Conservation (phyloP, 305 asterid species). For the Fraxinus platypoda region DNA sequence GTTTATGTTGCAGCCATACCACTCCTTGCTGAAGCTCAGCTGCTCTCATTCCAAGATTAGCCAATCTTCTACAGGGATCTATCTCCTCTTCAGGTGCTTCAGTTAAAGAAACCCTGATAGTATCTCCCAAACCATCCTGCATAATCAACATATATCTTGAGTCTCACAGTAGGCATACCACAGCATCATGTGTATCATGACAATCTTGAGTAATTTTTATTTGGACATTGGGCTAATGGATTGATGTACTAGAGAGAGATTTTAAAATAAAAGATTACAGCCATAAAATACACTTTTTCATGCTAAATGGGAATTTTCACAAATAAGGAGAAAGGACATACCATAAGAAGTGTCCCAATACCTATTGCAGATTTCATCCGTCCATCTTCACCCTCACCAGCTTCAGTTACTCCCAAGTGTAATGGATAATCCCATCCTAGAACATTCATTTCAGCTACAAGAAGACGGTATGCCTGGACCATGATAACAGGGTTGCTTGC, state of each 20-base stretch:
- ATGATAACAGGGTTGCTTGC: conserved; percentile 98
- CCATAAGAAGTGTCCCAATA: conserved; percentile 87
- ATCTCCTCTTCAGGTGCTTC: conserved; percentile 97
- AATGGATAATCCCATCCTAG: conserved; percentile 99
- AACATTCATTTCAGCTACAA: conserved; percentile 98
- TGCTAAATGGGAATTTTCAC: conserved; percentile 1
- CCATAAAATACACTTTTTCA: neutral
- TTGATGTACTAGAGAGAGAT: neutral
- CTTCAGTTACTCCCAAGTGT: conserved; percentile 98
- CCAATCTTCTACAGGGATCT: conserved; percentile 95
- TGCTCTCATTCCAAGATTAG: conserved; percentile 92
- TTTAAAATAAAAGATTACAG: neutral
- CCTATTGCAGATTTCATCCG: conserved; percentile 99
- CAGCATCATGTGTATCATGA: conserved; percentile 1
- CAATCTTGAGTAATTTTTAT: neutral
- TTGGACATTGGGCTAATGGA: neutral
- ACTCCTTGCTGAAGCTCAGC: conserved; percentile 97
- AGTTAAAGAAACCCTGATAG: conserved; percentile 93
- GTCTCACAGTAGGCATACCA: neutral
- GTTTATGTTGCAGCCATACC: conserved; percentile 47
- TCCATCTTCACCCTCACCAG: conserved; percentile 99
- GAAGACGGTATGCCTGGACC: conserved; percentile 98
- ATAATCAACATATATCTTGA: conserved; percentile 21
- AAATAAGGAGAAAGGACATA: conserved; percentile 26
- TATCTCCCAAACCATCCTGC: conserved; percentile 98